phyloP scores from a whole-genome alignment of 2,329 filamentous ascomycete species.

The Claviceps sp. region DNA sequence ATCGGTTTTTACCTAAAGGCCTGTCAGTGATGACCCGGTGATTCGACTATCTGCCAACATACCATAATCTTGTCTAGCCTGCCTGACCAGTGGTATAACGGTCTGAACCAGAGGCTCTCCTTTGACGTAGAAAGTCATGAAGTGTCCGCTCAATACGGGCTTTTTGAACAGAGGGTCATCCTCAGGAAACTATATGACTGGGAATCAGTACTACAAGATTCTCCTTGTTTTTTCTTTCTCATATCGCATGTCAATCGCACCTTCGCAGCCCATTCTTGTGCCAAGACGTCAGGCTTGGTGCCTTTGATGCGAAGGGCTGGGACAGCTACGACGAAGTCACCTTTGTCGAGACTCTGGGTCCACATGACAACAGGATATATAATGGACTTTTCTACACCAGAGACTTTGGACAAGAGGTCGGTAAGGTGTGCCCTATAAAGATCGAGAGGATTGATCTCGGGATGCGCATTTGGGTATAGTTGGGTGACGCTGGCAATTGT shows the following conservation, averaged over 20 bases:
- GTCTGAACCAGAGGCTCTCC: constrained; percentile 49
- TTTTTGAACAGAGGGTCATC: constrained; percentile 61
- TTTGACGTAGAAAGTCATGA: constrained; percentile 72
- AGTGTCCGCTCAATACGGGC: constrained; percentile 52
- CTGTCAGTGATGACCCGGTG: background rate
- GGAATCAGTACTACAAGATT: background rate
- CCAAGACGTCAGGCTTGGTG: constrained; percentile 49
- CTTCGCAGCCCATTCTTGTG: constrained; percentile 47
- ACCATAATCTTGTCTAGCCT: constrained; percentile 39
- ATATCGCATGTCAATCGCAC: constrained; percentile 22
- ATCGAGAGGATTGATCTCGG: constrained; percentile 62
- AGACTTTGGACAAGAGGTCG: constrained; percentile 51
- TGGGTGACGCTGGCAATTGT: constrained; percentile 2
- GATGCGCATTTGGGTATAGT: constrained; percentile 43
- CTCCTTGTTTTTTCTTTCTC: background rate
- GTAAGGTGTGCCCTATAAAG: constrained; percentile 69
- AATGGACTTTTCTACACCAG: constrained; percentile 54
- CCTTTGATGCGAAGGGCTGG: constrained; percentile 70
- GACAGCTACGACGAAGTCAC: constrained; percentile 65
- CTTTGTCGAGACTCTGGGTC: constrained; percentile 69
- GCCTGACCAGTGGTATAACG: constrained; percentile 56
- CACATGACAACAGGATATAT: constrained; percentile 67
- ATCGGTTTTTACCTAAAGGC: constrained; percentile 44
- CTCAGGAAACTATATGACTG: constrained; percentile 47
- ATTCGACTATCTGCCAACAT: background rate